Base-by-base conservation (phyloP, 768 basidiomycete genomes). In the Psilocybe cubensis region DNA sequence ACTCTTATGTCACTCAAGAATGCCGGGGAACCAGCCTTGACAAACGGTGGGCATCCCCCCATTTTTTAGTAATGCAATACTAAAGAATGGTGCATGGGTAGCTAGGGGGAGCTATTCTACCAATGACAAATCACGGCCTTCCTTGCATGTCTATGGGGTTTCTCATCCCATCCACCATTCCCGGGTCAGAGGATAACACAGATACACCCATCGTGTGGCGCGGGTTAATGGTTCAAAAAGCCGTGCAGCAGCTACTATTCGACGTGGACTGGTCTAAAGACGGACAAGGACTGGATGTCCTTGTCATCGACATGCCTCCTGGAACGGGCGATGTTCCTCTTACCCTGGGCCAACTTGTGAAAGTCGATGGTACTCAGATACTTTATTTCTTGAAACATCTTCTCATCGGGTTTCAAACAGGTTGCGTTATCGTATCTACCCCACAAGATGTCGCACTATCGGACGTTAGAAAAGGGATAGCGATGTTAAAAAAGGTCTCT, bases 81-180 rank as follows among this genome's bases (percentile, higher is more conserved):
- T 48, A 40, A 14, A 41, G 21, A 23, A 41, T 57, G 46, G 31
- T 44, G 23, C n/a, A 54, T 21, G 47, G 52, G 35, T 43, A 12
- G 42, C 14, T 50, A 92, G 94, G 67, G 31, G 94, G 93, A 9
- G 88, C 89, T 20, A 79, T 98, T 25, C 67, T 91, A 10, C 96
- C 96, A 0, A 73, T 98, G 14, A 80, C 79, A 18, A 97, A 97
- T 66, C 94, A 98, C 70, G 91, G 93, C 12, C 65, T 98, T 2
- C 88, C 91, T 14, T 92, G 91, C 64, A 98, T 98, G 96, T 97
- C 95, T 0, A 97, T 99, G 86, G 96, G 95, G 2, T 99, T 94
- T 70, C 83, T 99, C 11, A 81, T 98, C 12, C 89, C 91, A 1
- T 74, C 67, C 5, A 62, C 64, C 20, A 76, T 54, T 66, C 46